phyloP scores from a whole-genome alignment of 129 eudicot genomes.

The Escallonia herrerae region DNA sequence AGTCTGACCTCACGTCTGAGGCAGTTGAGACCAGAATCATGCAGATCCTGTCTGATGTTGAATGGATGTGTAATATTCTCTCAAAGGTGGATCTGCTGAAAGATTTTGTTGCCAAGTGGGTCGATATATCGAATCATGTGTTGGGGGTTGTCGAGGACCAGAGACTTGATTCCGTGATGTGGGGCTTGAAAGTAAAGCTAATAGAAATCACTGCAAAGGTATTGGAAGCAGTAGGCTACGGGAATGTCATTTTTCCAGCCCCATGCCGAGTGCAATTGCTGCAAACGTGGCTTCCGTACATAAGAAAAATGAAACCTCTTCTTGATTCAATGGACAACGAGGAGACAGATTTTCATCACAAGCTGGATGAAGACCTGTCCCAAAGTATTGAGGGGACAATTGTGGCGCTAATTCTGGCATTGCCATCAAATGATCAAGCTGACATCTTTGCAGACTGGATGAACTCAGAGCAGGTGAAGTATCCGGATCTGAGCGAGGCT shows the following conservation, averaged over 20 bases:
- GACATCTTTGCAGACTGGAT: constrained; percentile 87
- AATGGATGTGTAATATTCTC: constrained; percentile 68
- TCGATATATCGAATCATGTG: constrained; percentile 35
- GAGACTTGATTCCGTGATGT: constrained; percentile 29
- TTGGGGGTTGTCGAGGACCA: constrained; percentile 41
- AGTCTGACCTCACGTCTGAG: constrained; percentile 17
- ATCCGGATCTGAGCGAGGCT: constrained; percentile 89
- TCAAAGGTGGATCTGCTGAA: constrained; percentile 65
- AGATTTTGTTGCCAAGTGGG: constrained; percentile 73
- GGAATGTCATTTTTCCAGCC: constrained; percentile 65
- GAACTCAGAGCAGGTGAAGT: constrained; percentile 43
- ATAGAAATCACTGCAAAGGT: constrained; percentile 64
- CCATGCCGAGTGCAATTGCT: constrained; percentile 45
- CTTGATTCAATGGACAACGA: constrained; percentile 44
- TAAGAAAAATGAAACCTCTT: constrained; percentile 61
- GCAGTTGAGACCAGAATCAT: constrained; percentile 34
- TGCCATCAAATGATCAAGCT: constrained; percentile 89
- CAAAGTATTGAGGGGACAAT: constrained; percentile 78
- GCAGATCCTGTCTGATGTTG: constrained; percentile 48
- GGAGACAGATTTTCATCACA: constrained; percentile 39
- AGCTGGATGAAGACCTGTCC: constrained; percentile 81
- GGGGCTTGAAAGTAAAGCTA: constrained; percentile 62
- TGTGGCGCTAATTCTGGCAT: constrained; percentile 56
- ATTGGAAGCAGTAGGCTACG: constrained; percentile 90
- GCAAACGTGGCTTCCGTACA: constrained; percentile 65